These are phyloP conservation scores for Inga laurina DNA, from an alignment of 306 rosid genomes.

Conservation along the genomic window DNA sequence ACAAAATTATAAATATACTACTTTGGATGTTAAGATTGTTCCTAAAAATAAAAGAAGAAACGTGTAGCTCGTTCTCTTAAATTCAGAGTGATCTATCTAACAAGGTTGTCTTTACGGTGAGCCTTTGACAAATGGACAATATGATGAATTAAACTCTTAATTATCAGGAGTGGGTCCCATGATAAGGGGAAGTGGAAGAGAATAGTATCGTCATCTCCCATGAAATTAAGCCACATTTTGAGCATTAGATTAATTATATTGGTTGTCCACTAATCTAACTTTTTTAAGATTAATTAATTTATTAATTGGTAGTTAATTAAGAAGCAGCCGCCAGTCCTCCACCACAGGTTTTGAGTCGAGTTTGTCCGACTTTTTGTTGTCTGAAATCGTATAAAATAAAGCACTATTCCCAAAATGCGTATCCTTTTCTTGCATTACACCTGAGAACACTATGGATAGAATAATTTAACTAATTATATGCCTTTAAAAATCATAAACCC, in stretches of 20 bases:
- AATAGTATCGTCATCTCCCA: constrained; percentile 1
- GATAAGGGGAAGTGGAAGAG: not conserved
- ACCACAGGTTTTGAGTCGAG: not conserved
- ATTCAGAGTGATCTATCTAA: no score
- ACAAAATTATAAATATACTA: not conserved
- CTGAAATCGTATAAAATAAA: constrained; percentile 12
- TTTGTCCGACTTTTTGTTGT: not conserved
- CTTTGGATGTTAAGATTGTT: not conserved
- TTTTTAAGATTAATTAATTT: not conserved
- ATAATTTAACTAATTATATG: not conserved
- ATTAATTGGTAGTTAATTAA: not conserved
- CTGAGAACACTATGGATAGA: not conserved
- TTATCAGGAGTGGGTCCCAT: not conserved
- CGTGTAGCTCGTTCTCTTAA: not conserved
- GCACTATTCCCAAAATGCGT: constrained; percentile 12
- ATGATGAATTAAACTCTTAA: no score
- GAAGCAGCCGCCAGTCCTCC: not conserved
- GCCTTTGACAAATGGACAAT: not conserved
- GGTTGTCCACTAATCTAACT: not conserved
- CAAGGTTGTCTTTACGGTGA: not conserved
- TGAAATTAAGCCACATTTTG: constrained; percentile 27
- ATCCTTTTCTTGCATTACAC: not conserved
- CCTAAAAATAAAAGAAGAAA: no score
- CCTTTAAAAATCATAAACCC: constrained; percentile 1
- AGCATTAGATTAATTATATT: not conserved